A percentile compares a stretch with the other conserved stretches of the same genome.
These are phyloP conservation scores for Colletotrichum tabaci DNA, from an alignment of 2,329 filamentous ascomycete genomes.

Conservation along the genomic window DNA sequence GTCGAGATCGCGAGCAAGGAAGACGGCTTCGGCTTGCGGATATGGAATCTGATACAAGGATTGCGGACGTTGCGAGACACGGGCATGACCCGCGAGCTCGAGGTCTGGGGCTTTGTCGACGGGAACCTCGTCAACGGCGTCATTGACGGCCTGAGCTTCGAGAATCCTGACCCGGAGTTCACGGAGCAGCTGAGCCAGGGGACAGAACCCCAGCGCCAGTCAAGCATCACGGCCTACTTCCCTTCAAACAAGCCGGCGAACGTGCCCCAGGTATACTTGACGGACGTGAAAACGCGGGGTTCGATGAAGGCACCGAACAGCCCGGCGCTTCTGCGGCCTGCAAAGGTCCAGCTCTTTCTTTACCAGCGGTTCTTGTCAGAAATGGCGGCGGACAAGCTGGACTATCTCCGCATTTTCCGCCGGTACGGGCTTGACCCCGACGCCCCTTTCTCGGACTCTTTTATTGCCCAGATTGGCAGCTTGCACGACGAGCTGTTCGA, in stretches of 20 bases:
- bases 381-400: conserved; percentile 79
- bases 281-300: conserved; percentile 89
- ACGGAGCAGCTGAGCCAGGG: conserved; percentile 70
- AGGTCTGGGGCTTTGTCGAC: conserved; percentile 88
- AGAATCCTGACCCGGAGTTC: conserved; percentile 80
- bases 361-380: conserved; percentile 89
- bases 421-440: conserved; percentile 80
- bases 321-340: conserved; percentile 79
- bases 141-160: conserved; percentile 87
- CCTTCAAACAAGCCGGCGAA: conserved; percentile 44
- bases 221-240: conserved; percentile 60
- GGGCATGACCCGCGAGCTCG: conserved; percentile 81
- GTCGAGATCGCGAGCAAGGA: conserved; percentile 82
- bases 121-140: conserved; percentile 89
- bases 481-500: conserved; percentile 79
- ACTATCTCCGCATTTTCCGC: conserved; percentile 77
- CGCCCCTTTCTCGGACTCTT: conserved; percentile 80
- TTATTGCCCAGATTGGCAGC: conserved; percentile 81
- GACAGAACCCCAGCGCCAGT: conserved; percentile 51
- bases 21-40: conserved; percentile 83
- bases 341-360: conserved; percentile 88
- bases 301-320: conserved; percentile 75
- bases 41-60: conserved; percentile 95
- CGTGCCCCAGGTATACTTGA: conserved; percentile 74
- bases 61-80: conserved; percentile 80